Conservation (phyloP, 768 basidiomycete genomes). For the Tylopilus balloui region DNA sequence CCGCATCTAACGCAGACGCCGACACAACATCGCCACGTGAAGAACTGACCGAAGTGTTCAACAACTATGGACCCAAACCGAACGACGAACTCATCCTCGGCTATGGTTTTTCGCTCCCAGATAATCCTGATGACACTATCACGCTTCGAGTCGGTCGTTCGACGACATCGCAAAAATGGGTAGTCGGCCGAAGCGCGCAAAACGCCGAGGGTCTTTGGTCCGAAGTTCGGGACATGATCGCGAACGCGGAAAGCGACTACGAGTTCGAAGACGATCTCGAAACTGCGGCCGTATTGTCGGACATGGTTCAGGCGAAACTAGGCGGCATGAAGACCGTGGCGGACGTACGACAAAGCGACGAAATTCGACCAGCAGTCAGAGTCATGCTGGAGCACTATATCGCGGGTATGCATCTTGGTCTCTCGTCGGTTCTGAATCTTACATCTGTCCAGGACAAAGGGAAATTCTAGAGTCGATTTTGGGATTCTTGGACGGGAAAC, state of each 20-base stretch:
- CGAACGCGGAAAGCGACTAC: conserved; percentile 16
- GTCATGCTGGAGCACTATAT: conserved; percentile 68
- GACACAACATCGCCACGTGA: conserved; percentile 24
- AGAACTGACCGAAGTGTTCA: conserved; percentile 52
- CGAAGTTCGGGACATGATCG: conserved; percentile 39
- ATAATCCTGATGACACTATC: conserved; percentile 86
- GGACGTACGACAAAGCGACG: conserved; percentile 14
- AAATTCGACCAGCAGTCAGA: conserved; percentile 52
- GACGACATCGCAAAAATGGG: conserved; percentile 43
- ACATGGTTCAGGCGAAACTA: conserved; percentile 57
- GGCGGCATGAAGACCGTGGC: conserved; percentile 43
- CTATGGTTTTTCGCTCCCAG: conserved; percentile 79
- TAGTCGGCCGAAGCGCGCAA: conserved; percentile 52
- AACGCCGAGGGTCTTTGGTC: conserved; percentile 61
- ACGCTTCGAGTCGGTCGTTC: conserved; percentile 67
- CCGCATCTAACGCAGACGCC: conserved; percentile 19
- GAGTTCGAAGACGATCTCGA: conserved; percentile 64
- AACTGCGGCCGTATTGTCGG: conserved; percentile 56
- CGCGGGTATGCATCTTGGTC: conserved; percentile 41
- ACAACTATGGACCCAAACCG: conserved; percentile 90
- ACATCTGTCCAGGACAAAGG: conserved; percentile 44
- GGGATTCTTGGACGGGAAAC: conserved; percentile 45
- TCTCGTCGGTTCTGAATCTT: neutral
- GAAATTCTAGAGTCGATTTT: conserved; percentile 55
- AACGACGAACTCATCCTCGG: conserved; percentile 88